These are phyloP conservation scores for Alternaria sp. DNA, from an alignment of 2,329 filamentous ascomycete genomes.

Conservation along the genomic window DNA sequence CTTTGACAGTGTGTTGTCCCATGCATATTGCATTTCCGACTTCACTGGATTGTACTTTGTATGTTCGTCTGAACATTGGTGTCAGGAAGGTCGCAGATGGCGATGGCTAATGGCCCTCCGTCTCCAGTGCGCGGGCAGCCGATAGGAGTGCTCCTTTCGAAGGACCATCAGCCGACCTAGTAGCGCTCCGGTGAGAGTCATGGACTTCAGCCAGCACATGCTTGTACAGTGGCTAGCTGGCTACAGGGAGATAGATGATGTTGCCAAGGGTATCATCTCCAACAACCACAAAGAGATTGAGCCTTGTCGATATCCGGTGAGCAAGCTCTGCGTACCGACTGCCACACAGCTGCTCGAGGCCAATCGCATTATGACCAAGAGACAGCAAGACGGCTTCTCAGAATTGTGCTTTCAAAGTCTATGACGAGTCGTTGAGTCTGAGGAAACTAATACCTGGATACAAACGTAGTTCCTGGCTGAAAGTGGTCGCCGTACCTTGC, in stretches of 20 bases:
- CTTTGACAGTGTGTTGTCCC: background rate
- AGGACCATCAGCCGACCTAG: background rate
- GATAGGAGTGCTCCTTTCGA: background rate
- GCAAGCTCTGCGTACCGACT: background rate
- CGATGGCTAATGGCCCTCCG: background rate
- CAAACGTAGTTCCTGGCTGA: background rate
- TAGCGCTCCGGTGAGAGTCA: background rate
- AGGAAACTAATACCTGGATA: background rate
- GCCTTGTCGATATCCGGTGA: constrained; percentile 1
- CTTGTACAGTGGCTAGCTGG: background rate
- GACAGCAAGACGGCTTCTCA: background rate
- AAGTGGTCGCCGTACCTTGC: constrained; percentile 1
- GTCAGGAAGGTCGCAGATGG: background rate
- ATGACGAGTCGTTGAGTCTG: background rate
- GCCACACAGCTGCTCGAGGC: background rate
- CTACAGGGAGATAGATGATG: background rate
- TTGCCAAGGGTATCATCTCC: background rate
- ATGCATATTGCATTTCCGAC: background rate
- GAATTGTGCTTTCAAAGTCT: background rate
- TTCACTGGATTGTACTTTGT: background rate
- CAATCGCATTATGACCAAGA: background rate
- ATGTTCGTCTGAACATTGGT: background rate
- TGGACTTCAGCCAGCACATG: background rate
- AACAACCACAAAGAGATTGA: background rate
- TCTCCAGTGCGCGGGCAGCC: background rate